A percentile compares a stretch with the other conserved stretches of the same genome.
Conservation (phyloP, 2,329 filamentous ascomycete species). For the Fusarium scirpi region DNA sequence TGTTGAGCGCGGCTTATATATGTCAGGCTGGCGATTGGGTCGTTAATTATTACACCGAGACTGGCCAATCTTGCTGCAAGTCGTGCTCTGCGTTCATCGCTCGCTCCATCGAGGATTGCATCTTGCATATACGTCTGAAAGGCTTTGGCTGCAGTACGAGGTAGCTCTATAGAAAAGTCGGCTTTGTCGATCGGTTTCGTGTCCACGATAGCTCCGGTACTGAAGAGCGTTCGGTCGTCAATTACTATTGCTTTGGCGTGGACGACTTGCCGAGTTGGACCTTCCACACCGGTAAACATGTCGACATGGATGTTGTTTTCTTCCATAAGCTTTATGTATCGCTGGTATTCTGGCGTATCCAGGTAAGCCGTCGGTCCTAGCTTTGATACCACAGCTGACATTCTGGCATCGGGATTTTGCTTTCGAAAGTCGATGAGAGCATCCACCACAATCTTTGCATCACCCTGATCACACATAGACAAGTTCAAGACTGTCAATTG, state of each 20-base stretch:
- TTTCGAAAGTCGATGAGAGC: slow-evolving; percentile 1
- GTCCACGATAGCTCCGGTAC: background rate
- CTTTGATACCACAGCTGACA: slow-evolving; percentile 6
- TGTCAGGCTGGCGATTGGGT: slow-evolving; percentile 1
- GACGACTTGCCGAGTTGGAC: slow-evolving; percentile 2
- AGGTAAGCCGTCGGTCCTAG: background rate
- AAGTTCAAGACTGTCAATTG: slow-evolving; percentile 6
- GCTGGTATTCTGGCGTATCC: accelerated
- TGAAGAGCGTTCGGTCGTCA: background rate
- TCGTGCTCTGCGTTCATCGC: background rate
- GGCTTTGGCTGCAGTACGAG: background rate
- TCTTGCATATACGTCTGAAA: slow-evolving; percentile 2
- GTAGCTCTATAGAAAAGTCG: slow-evolving; percentile 10
- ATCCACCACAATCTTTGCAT: slow-evolving; percentile 8
- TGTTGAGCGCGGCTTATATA: slow-evolving; percentile 17
- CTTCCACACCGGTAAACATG: slow-evolving; percentile 2
- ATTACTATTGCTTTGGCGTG: slow-evolving; percentile 13
- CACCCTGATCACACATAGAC: slow-evolving; percentile 8
- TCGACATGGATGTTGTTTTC: background rate
- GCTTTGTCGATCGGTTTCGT: slow-evolving; percentile 10
- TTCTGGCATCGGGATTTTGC: background rate
- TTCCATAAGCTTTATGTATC: background rate
- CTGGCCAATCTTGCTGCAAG: background rate
- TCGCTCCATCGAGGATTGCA: background rate
- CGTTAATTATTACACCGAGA: background rate